Conservation (phyloP, 768 basidiomycete genomes). For the Butyriboletus loyo region DNA sequence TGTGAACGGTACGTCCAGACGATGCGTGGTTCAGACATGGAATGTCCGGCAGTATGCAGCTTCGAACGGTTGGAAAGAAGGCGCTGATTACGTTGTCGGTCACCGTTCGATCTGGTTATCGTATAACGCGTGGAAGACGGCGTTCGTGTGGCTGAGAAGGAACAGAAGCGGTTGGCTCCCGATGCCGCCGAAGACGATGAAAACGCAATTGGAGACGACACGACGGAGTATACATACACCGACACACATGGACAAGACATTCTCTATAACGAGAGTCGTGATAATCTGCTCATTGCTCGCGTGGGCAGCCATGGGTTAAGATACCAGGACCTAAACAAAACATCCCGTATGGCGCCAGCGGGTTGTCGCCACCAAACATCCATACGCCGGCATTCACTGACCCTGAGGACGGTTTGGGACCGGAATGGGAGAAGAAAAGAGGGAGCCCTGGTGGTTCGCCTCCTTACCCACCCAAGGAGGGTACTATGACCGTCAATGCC, state of each 20-base stretch:
- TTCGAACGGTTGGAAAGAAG: constrained; percentile 77
- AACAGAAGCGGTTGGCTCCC: constrained; percentile 35
- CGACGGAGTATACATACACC: constrained; percentile 67
- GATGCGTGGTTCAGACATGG: constrained; percentile 62
- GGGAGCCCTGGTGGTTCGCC: constrained; percentile 24
- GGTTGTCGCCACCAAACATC: constrained; percentile 47
- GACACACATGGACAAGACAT: constrained; percentile 36
- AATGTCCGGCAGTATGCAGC: constrained; percentile 71
- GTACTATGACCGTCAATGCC: constrained; percentile 57
- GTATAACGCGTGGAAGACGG: constrained; percentile 77
- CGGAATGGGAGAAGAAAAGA: constrained; percentile 61
- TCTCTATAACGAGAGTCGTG: constrained; percentile 53
- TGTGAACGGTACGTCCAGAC: constrained; percentile 76
- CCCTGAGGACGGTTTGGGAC: constrained; percentile 55
- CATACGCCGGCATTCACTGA: constrained; percentile 39
- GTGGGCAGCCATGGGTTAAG: constrained; percentile 45
- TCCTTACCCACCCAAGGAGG: constrained; percentile 47
- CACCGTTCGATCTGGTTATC: constrained; percentile 69
- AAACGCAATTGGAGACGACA: constrained; percentile 56
- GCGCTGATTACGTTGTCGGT: constrained; percentile 66
- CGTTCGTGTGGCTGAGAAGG: constrained; percentile 66
- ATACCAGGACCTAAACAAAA: constrained; percentile 49
- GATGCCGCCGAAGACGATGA: constrained; percentile 54
- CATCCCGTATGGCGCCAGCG: constrained; percentile 49
- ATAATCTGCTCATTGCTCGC: constrained; percentile 59